These are phyloP conservation scores for Lophium mytilinum DNA, from an alignment of 495 filamentous ascomycete genomes.

Conservation along the genomic window DNA sequence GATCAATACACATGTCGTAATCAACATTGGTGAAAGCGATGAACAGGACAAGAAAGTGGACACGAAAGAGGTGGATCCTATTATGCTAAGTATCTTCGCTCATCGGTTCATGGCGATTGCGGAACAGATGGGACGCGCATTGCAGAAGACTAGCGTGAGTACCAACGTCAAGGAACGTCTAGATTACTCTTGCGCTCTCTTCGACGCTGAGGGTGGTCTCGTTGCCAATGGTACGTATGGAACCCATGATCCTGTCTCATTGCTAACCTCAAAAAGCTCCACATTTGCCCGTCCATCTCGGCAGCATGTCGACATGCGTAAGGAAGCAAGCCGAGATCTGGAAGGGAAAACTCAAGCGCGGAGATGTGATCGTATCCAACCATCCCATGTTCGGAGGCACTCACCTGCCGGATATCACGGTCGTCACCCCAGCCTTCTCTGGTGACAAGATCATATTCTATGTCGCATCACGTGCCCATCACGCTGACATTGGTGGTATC, in stretches of 20 bases:
- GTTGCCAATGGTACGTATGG: conserved; percentile 67
- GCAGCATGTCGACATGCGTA: conserved; percentile 92
- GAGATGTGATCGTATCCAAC: conserved; percentile 92
- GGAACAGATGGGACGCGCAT: conserved; percentile 91
- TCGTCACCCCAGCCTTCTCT: conserved; percentile 84
- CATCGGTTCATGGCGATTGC: conserved; percentile 99
- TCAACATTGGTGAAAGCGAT: conserved; percentile 58
- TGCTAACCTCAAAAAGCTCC: conserved; percentile 46
- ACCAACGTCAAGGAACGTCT: conserved; percentile 97
- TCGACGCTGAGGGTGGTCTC: conserved; percentile 80
- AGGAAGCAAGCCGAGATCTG: conserved; percentile 89
- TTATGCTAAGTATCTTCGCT: conserved; percentile 91
- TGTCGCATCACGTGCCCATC: conserved; percentile 89
- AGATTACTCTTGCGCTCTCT: conserved; percentile 94
- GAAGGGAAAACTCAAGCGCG: conserved; percentile 77
- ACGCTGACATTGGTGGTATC: conserved; percentile 95
- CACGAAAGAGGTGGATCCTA: conserved; percentile 62
- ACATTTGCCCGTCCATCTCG: conserved; percentile 87
- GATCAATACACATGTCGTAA: conserved; percentile 64
- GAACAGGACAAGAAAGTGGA: conserved; percentile 42
- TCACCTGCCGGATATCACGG: conserved; percentile 86
- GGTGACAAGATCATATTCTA: conserved; percentile 92
- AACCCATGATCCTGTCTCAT: not conserved
- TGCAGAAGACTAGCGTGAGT: conserved; percentile 95
- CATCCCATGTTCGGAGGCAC: conserved; percentile 91